phyloP scores from a whole-genome alignment of 306 rosid genomes.

The Pueraria montana region DNA sequence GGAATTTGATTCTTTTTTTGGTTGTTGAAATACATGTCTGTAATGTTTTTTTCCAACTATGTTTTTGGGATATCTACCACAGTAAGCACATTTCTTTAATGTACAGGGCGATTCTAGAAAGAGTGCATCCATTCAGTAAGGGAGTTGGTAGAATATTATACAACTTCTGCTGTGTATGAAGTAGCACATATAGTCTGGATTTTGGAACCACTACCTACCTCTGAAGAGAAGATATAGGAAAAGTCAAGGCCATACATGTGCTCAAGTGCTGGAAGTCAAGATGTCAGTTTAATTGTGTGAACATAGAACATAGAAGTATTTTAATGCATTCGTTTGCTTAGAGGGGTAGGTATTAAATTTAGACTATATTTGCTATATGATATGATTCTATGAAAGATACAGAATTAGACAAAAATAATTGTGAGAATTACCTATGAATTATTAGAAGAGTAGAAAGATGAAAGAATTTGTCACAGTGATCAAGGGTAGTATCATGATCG shows the following conservation, averaged over 20 bases:
- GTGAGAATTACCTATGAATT: slow-evolving; percentile 76
- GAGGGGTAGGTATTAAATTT: slow-evolving; percentile 39
- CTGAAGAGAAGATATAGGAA: slow-evolving; percentile 57
- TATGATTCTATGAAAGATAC: not conserved
- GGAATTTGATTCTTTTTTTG: slow-evolving; percentile 22
- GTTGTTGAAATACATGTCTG: not conserved
- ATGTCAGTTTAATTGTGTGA: not conserved
- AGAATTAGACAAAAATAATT: slow-evolving; percentile 11
- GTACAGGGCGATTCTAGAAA: no score
- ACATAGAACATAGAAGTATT: slow-evolving; percentile 2
- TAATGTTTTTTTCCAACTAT: not conserved
- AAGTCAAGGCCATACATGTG: slow-evolving; percentile 69
- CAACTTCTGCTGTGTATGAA: slow-evolving; percentile 71
- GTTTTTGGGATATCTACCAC: slow-evolving; percentile 3
- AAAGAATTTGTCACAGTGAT: slow-evolving; percentile 63
- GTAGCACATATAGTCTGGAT: slow-evolving; percentile 47
- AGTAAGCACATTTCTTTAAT: slow-evolving; percentile 7
- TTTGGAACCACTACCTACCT: slow-evolving; percentile 73
- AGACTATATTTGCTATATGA: slow-evolving; percentile 18
- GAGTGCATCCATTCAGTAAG: no score
- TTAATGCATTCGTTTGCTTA: slow-evolving; percentile 39
- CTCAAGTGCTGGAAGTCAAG: slow-evolving; percentile 45
- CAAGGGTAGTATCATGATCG: slow-evolving; percentile 72
- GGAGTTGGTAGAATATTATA: slow-evolving; percentile 64
- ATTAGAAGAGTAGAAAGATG: slow-evolving; percentile 66